Evolutionary conservation across 2,329 filamentous ascomycete species (phyloP).

Genomic region (Calonectria ilicicola): DNA sequence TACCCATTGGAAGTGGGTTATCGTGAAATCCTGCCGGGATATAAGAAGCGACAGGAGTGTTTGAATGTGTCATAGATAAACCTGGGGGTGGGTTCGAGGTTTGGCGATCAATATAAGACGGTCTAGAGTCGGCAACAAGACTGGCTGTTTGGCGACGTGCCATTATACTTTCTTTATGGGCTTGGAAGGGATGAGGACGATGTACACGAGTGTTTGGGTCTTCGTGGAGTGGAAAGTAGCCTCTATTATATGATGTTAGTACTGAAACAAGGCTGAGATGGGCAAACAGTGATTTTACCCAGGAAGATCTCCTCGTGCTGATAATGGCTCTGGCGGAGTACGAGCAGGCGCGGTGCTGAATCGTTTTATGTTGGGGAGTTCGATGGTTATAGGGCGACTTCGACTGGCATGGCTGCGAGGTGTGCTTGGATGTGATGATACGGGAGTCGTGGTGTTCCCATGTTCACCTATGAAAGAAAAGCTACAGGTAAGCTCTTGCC

Average conservation of each 20-base stretch:
- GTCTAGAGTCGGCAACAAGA: slow-evolving; percentile 47
- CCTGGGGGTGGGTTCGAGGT: slow-evolving; percentile 42
- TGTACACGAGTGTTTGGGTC: slow-evolving; percentile 61
- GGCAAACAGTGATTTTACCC: slow-evolving; percentile 57
- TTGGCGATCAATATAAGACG: slow-evolving; percentile 42
- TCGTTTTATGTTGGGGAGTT: slow-evolving; percentile 57
- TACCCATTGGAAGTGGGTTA: slow-evolving; percentile 65
- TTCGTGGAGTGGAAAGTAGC: slow-evolving; percentile 72
- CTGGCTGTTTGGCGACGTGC: slow-evolving; percentile 50
- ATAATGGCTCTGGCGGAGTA: slow-evolving; percentile 63
- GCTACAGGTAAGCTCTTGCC: slow-evolving; percentile 21
- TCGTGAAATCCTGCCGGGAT: slow-evolving; percentile 62
- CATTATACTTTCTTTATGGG: slow-evolving; percentile 51
- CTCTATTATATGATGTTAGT: slow-evolving; percentile 51
- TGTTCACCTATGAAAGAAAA: slow-evolving; percentile 31
- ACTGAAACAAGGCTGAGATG: background rate
- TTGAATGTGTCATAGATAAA: slow-evolving; percentile 40
- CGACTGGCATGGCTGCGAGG: slow-evolving; percentile 34
- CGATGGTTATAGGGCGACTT: slow-evolving; percentile 67
- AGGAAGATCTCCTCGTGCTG: slow-evolving; percentile 68
- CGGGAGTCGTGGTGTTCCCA: slow-evolving; percentile 25
- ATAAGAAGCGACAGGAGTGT: slow-evolving; percentile 63
- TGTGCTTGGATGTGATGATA: slow-evolving; percentile 36
- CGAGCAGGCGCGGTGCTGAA: slow-evolving; percentile 53
- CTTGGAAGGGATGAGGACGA: slow-evolving; percentile 64